These are phyloP conservation scores for Debaryomyces robertsiae DNA, from an alignment of 1,139 yeast genomes.

Conservation along the genomic window DNA sequence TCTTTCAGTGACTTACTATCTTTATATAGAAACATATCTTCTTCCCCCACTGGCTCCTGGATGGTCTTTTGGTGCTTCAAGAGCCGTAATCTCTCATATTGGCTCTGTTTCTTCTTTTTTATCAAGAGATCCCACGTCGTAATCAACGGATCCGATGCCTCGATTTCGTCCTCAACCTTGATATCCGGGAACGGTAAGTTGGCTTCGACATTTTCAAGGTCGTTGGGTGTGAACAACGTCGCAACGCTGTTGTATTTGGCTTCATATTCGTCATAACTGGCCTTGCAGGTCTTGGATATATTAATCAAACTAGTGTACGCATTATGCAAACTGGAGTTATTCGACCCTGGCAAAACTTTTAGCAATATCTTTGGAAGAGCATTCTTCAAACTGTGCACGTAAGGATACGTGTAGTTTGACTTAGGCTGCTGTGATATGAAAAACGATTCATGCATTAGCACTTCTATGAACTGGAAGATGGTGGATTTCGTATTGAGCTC, in stretches of 20 bases:
- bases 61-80: slow-evolving; percentile 30
- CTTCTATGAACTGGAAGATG: slow-evolving; percentile 68
- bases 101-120: slow-evolving; percentile 51
- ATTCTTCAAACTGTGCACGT: slow-evolving; percentile 45
- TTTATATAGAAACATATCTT: slow-evolving; percentile 34
- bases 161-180: slow-evolving; percentile 24
- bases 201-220: slow-evolving; percentile 33
- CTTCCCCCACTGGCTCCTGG: slow-evolving; percentile 30
- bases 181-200: slow-evolving; percentile 40
- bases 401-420: slow-evolving; percentile 40
- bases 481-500: slow-evolving; percentile 67
- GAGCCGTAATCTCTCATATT: slow-evolving; percentile 46
- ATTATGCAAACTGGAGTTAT: slow-evolving; percentile 52
- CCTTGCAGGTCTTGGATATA: slow-evolving; percentile 40
- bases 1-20: slow-evolving; percentile 18
- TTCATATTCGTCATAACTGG: slow-evolving; percentile 31
- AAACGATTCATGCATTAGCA: slow-evolving; percentile 47
- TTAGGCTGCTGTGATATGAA: slow-evolving; percentile 36
- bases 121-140: slow-evolving; percentile 54
- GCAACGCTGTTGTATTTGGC: slow-evolving; percentile 27
- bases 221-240: slow-evolving; percentile 36
- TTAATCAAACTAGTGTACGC: slow-evolving; percentile 42
- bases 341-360: slow-evolving; percentile 52
- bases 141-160: slow-evolving; percentile 31
- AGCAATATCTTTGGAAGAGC: slow-evolving; percentile 51